Conservation (phyloP, 2,329 filamentous ascomycete species). For the Dactylellina haptotyla region DNA sequence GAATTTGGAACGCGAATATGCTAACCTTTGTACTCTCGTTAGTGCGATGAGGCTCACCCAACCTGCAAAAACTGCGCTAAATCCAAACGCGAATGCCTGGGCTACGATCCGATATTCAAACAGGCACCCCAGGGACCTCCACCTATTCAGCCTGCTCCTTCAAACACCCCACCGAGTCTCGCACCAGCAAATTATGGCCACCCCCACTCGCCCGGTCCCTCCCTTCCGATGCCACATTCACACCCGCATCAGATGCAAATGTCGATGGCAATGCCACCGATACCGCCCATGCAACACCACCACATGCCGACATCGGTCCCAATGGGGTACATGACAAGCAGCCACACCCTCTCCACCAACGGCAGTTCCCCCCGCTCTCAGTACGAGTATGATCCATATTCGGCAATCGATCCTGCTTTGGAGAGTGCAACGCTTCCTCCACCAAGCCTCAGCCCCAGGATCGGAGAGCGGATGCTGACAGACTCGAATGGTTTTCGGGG, state of each 20-base stretch:
- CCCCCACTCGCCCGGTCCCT: constrained; percentile 56
- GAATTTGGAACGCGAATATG: constrained; percentile 54
- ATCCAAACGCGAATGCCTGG: constrained; percentile 84
- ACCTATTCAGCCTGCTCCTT: constrained; percentile 76
- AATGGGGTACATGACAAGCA: constrained; percentile 48
- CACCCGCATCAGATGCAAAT: constrained; percentile 60
- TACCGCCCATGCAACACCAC: constrained; percentile 59
- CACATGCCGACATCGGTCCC: constrained; percentile 48
- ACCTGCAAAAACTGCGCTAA: constrained; percentile 90
- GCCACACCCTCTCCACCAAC: constrained; percentile 59
- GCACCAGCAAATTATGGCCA: constrained; percentile 62
- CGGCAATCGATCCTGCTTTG: constrained; percentile 74
- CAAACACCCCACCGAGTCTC: constrained; percentile 59
- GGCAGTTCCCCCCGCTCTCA: constrained; percentile 64
- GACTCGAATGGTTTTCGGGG: constrained; percentile 54
- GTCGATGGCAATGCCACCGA: constrained; percentile 57
- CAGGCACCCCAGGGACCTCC: constrained; percentile 74
- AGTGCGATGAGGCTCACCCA: constrained; percentile 97
- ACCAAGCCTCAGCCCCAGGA: constrained; percentile 59
- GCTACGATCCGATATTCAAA: constrained; percentile 89
- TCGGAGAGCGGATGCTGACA: constrained; percentile 51
- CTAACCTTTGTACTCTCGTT: constrained; percentile 57
- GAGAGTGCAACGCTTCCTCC: constrained; percentile 63
- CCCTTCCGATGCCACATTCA: constrained; percentile 50
- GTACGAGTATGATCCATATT: constrained; percentile 69